These are phyloP conservation scores for Microdochium trichocladiopsis DNA, from an alignment of 2,329 filamentous ascomycete species.

Conservation along the genomic window DNA sequence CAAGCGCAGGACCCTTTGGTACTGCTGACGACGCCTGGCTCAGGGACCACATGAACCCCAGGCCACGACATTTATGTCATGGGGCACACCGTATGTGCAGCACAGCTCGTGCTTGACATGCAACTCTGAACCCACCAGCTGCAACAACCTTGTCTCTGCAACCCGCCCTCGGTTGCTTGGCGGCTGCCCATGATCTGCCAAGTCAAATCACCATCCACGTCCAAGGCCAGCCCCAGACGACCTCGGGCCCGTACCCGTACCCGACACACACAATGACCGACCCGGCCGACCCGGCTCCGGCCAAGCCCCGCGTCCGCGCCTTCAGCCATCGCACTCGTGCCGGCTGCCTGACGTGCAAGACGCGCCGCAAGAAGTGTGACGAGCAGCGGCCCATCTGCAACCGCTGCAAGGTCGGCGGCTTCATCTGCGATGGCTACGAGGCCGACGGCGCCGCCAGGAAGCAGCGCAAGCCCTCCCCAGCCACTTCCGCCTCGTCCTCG, in stretches of 20 bases:
- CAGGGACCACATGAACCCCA: neutral
- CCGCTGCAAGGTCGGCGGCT: neutral
- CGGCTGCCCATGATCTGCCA: neutral
- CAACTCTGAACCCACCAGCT: neutral
- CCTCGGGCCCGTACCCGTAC: neutral
- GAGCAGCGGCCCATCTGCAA: neutral
- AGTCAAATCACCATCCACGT: neutral
- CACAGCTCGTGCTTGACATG: neutral
- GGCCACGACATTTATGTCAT: neutral
- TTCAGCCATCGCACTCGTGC: neutral
- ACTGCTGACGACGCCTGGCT: neutral
- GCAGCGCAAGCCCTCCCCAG: neutral
- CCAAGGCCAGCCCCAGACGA: neutral
- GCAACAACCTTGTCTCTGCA: neutral
- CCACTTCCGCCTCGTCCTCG: neutral
- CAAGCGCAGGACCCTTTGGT: neutral
- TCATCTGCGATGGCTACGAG: constrained; percentile 1
- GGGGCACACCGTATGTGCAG: neutral
- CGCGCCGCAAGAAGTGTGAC: neutral
- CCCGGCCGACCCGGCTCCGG: neutral
- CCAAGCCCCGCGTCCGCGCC: neutral
- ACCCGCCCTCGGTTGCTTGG: neutral
- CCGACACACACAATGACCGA: neutral
- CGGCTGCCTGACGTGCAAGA: neutral
- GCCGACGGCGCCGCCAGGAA: neutral